phyloP scores from a whole-genome alignment of 1,139 yeast species.

The Taiozyma sp. region DNA sequence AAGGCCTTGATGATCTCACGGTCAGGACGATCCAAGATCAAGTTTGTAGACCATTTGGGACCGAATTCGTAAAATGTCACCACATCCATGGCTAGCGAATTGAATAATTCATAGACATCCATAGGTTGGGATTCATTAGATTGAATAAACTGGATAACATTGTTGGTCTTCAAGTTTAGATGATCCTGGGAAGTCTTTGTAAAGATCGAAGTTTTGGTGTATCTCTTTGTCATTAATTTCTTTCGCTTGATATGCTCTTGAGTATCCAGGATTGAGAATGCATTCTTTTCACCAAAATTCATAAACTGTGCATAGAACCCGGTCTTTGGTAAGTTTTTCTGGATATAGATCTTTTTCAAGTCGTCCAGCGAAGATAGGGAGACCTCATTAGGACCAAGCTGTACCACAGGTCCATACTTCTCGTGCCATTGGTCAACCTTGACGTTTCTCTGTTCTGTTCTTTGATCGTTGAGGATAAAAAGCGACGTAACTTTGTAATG shows the following conservation, averaged over 20 bases:
- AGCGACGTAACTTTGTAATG: constrained; percentile 42
- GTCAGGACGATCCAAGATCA: constrained; percentile 35
- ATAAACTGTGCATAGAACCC: constrained; percentile 58
- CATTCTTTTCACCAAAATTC: constrained; percentile 53
- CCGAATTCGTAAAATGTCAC: constrained; percentile 64
- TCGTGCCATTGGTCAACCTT: constrained; percentile 48
- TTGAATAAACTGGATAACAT: constrained; percentile 22
- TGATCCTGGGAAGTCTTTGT: constrained; percentile 15
- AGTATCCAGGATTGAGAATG: constrained; percentile 52
- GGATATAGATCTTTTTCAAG: constrained; percentile 52
- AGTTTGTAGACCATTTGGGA: constrained; percentile 32
- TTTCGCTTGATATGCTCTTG: constrained; percentile 46
- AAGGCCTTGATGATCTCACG: constrained; percentile 44
- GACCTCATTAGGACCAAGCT: constrained; percentile 58
- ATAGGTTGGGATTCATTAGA: constrained; percentile 25
- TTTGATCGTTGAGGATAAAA: constrained; percentile 48
- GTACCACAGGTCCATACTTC: constrained; percentile 56
- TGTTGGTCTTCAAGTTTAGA: constrained; percentile 25
- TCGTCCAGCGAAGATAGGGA: constrained; percentile 52
- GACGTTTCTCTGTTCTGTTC: constrained; percentile 48
- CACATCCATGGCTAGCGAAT: constrained; percentile 70
- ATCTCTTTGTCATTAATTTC: constrained; percentile 42
- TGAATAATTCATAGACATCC: constrained; percentile 60
- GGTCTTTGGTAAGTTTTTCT: constrained; percentile 53
- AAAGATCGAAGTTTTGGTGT: constrained; percentile 39